Evolutionary conservation across 768 basidiomycete species (phyloP).

Genomic region (Xerocomellus chrysenteron): DNA sequence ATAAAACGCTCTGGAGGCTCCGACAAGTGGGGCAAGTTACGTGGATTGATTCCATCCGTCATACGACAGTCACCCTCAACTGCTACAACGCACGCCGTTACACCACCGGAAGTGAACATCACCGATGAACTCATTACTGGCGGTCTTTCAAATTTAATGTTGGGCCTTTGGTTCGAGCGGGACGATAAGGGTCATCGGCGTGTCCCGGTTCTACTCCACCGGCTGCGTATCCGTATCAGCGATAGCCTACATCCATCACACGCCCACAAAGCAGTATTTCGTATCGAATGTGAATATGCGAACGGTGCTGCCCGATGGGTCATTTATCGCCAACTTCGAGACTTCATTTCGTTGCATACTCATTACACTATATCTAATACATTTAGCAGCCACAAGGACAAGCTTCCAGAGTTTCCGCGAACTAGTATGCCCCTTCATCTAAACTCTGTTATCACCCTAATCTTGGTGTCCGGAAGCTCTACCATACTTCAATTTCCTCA

Average conservation of each 20-base stretch:
- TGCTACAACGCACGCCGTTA: conserved; percentile 44
- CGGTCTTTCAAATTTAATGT: conserved; percentile 74
- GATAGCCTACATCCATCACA: conserved; percentile 84
- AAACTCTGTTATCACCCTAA: background rate
- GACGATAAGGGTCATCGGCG: conserved; percentile 85
- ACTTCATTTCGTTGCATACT: conserved; percentile 86
- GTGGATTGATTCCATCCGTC: conserved; percentile 62
- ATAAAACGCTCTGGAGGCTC: conserved; percentile 23
- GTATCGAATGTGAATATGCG: conserved; percentile 95
- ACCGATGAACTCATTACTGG: conserved; percentile 81
- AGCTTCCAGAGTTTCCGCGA: conserved; percentile 89
- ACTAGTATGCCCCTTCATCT: conserved; percentile 50
- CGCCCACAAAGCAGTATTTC: conserved; percentile 74
- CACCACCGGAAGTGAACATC: conserved; percentile 62
- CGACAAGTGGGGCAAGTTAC: conserved; percentile 63
- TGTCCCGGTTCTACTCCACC: conserved; percentile 74
- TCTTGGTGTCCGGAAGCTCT: conserved; percentile 47
- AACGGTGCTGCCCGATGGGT: conserved; percentile 94
- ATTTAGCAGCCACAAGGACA: conserved; percentile 66
- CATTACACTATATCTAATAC: conserved; percentile 88
- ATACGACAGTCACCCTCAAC: conserved; percentile 36
- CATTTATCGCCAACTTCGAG: conserved; percentile 88
- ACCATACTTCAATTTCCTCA: conserved; percentile 88
- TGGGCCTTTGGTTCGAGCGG: conserved; percentile 81
- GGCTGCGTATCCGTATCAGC: conserved; percentile 79